Evolutionary conservation across 306 rosid genomes (phyloP), one percentile per base, ranked within the genome.

Genomic region (Ormosia emarginata): DNA sequence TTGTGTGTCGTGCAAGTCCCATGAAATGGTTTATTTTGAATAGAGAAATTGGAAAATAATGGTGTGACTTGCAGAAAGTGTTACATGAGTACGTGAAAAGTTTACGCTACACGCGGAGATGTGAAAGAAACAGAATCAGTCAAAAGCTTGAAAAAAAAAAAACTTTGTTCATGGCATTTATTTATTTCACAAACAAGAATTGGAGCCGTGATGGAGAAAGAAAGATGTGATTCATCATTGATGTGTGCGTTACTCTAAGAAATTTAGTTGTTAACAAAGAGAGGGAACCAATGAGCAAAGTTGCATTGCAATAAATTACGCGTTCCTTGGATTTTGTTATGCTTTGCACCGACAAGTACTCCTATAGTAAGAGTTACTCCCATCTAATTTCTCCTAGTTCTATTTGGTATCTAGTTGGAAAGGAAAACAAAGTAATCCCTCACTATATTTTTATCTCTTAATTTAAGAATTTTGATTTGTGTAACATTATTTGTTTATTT

Each of bases 21-120:
- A 58, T 43, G 6, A 86, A 67, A 36, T 53, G 67, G 85, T 75
- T 57, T 79, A 8, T 34, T 57, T 82, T 85, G 91, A 90, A 86
- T 83, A 32, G 44, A 72, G 74, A 70, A 37, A 24, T 55, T 13
- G 39, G 33, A 39, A 67, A 66, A 40, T 6, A 5, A 41, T 30
- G 0, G 1, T 4, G 46, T 44, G 85, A 79, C 76, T 73, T 72
- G 71, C 17, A 71, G 57, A 71, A 69, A 76, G 77, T 66, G 87
- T 73, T 65, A 65, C 43, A 17, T 68, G 84, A 81, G 87, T 75
- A 80, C 67, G 59, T 58, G 83, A 86, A 81, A 81, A 64, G 79
- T 84, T 71, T 64, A 24, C 10, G 29, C 2, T 12, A 6, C 32
- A 83, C 86, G 86, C 86, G 80, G 86, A 4, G 70, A 71, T 55